These are phyloP conservation scores for Psilocybe azurescens DNA, from an alignment of 768 basidiomycete genomes.

Conservation along the genomic window DNA sequence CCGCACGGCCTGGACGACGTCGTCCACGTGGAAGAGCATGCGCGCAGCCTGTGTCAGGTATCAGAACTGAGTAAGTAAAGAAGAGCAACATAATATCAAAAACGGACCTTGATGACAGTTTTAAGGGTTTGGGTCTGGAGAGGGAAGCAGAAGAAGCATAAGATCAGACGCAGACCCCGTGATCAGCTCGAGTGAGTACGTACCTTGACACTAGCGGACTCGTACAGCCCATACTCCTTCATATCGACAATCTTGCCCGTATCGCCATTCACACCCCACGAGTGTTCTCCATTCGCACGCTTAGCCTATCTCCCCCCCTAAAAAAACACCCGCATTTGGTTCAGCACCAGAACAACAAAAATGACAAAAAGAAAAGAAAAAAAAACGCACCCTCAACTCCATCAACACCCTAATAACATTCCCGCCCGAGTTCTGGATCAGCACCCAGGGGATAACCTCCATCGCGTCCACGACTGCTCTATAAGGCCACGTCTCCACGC, in stretches of 20 bases:
- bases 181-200: not conserved
- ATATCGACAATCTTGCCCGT: conserved; percentile 96
- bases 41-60: conserved; percentile 68
- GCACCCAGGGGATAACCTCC: conserved; percentile 95
- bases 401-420: conserved; percentile 81
- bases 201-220: conserved; percentile 95
- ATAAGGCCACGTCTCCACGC: conserved; percentile 92
- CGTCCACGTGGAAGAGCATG: conserved; percentile 91
- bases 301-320: conserved; percentile 69
- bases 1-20: conserved; percentile 89
- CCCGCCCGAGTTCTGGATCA: conserved; percentile 94
- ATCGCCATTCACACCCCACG: conserved; percentile 96
- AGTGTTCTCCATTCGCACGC: conserved; percentile 88
- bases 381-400: conserved; percentile 77
- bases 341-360: not conserved
- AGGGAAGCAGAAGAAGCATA: not conserved
- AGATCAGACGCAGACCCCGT: too few species aligned
- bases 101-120: conserved; percentile 87
- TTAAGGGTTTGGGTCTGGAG: conserved; percentile 89
- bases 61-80: conserved; percentile 7
- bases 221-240: conserved; percentile 48
- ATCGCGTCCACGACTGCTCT: conserved; percentile 93
- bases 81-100: conserved; percentile 10
- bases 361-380: too few species aligned
- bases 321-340: not conserved